Evolutionary conservation across 164 flowering plant species (phyloP).

Genomic region (Magnolia kwangsiensis): DNA sequence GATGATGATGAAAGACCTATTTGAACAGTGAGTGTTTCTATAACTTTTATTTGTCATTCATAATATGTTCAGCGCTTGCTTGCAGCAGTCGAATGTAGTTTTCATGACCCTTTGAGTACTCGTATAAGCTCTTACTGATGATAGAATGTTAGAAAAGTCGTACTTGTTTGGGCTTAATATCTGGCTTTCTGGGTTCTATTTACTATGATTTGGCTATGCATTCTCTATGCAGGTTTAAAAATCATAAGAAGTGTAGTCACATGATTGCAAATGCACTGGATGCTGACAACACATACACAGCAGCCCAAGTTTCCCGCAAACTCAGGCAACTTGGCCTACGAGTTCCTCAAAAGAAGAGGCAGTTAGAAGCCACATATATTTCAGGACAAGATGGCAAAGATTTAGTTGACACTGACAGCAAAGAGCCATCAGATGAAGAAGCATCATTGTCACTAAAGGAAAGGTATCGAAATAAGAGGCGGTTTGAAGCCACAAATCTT

Average conservation of each 20-base stretch:
- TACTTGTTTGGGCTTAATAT: background rate
- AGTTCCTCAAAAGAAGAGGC: conserved; percentile 37
- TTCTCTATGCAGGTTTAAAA: conserved; percentile 59
- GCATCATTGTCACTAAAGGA: conserved; percentile 42
- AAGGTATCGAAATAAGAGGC: conserved; percentile 37
- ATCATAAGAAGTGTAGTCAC: conserved; percentile 67
- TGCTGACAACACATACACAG: conserved; percentile 45
- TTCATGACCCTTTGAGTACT: too few species aligned
- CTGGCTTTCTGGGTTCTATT: background rate
- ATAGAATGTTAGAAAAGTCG: background rate
- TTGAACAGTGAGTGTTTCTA: conserved; percentile 66
- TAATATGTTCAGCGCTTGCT: background rate
- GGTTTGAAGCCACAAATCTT: conserved; percentile 20
- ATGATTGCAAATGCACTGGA: conserved; percentile 85
- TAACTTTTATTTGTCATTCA: background rate
- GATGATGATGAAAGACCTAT: conserved; percentile 49
- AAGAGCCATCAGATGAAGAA: conserved; percentile 55
- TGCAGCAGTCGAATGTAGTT: background rate
- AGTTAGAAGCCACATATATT: conserved; percentile 19
- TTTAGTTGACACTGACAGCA: conserved; percentile 18
- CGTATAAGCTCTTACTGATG: background rate
- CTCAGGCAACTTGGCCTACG: conserved; percentile 78
- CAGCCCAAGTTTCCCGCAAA: conserved; percentile 69
- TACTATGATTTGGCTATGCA: conserved; percentile 11
- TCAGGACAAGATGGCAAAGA: conserved; percentile 32